Base-by-base conservation (phyloP, 2,329 filamentous ascomycete species). In the Stagonosporopsis tanaceti region DNA sequence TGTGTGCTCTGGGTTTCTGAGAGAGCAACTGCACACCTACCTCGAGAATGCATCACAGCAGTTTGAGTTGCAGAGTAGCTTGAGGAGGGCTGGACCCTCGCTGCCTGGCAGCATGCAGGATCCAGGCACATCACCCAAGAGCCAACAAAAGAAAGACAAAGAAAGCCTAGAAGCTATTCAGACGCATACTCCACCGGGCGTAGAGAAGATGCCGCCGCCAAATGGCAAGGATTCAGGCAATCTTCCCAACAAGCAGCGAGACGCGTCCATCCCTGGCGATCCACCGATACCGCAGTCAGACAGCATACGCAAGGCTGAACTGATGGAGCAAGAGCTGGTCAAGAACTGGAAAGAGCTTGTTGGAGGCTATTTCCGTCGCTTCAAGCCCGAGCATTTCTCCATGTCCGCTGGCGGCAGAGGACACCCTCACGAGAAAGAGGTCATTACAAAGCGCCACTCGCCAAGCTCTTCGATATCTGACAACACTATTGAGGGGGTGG, bases 311-410 rank as follows among this genome's bases (percentile, higher is more conserved):
- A 88, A 87, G 63, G 88, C 91, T 12, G 80, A 88, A 54, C 80
- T 87, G 53, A 79, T 97, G 47, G 89, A 96, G 75, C 85, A 82
- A 53, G 82, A 84, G 15, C 82, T 98, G 9, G 84, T 97, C 25
- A 80, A 84, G 35, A 85, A 89, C 53, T 99, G 96, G 87, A 90
- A 88, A 73, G 85, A 87, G 59, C 89, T 92, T 0, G 90, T 99
- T 6, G 95, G 95, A 45, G 95, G 95, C 30, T 99, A 99, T 78
- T 99, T 97, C 73, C 87, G 91, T 58, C 88, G 95, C 40, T 98
- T 98, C 79, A 88, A 87, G 65, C 94, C 95, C 0, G 84, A 91
- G 45, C 85, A 91, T 76, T 97, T 97, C 68, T 84, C 80, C 41
- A 78, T 80, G 64, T 76, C 77, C 50, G 69, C 75, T 55, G 68